Percentiles rank a stretch among this genome's conserved stretches.
Conservation (phyloP, 108 stramenopile species). For the Fragilaria crotonensis region DNA sequence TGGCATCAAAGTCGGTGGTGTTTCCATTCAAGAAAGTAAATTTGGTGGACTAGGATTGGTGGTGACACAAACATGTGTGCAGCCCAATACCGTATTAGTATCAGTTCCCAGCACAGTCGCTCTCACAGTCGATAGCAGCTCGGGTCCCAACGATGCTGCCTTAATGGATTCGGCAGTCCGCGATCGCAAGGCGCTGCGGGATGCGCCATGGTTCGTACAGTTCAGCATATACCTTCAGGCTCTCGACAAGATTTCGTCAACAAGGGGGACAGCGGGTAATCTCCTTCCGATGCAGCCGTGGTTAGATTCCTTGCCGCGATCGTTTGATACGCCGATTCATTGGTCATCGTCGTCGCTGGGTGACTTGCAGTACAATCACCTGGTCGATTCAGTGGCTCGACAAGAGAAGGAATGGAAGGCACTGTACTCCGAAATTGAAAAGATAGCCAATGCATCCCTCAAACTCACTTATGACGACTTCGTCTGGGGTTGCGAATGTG, state of each 20-base stretch:
- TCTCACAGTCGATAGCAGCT: slow-evolving; percentile 50
- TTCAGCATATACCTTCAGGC: slow-evolving; percentile 37
- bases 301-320: slow-evolving; percentile 65
- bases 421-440: slow-evolving; percentile 25
- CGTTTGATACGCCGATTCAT: slow-evolving; percentile 76
- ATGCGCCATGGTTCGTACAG: slow-evolving; percentile 45
- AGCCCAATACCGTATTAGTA: slow-evolving; percentile 38
- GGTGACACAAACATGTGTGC: slow-evolving; percentile 16
- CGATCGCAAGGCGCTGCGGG: slow-evolving; percentile 18
- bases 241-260: slow-evolving; percentile 27
- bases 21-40: slow-evolving; percentile 12
- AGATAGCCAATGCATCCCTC: slow-evolving; percentile 11
- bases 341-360: slow-evolving; percentile 41
- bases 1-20: slow-evolving; percentile 12
- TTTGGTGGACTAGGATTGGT: slow-evolving; percentile 49
- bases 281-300: slow-evolving; percentile 44
- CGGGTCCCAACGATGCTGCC: slow-evolving; percentile 31
- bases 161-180: slow-evolving; percentile 9
- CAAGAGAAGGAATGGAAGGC: slow-evolving; percentile 57
- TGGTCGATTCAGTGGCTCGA: slow-evolving; percentile 48
- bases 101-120: slow-evolving; percentile 59
- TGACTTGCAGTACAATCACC: slow-evolving; percentile 61
- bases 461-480: slow-evolving; percentile 62
- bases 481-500: slow-evolving; percentile 78
- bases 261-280: background rate